Conservation (phyloP, 108 stramenopile genomes). For the Fistulifera solaris region DNA sequence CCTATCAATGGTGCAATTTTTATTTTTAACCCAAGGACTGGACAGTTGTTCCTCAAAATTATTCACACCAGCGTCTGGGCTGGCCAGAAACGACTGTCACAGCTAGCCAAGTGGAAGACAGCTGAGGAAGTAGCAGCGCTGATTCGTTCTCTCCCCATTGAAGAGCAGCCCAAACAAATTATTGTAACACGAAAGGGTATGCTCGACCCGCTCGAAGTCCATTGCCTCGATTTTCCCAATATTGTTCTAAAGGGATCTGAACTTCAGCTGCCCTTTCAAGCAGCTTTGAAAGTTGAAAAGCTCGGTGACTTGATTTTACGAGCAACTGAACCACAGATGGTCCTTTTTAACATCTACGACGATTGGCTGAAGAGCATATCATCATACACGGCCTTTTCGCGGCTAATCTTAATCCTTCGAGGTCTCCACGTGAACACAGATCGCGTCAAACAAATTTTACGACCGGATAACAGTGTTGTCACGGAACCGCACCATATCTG, state of each 20-base stretch:
- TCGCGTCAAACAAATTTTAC: slow-evolving; percentile 94
- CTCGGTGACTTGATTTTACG: slow-evolving; percentile 96
- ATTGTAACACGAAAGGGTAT: slow-evolving; percentile 98
- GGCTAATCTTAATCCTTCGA: slow-evolving; percentile 95
- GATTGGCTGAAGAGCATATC: slow-evolving; percentile 98
- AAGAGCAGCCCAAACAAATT: slow-evolving; percentile 99
- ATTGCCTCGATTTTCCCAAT: slow-evolving; percentile 98
- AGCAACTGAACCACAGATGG: slow-evolving; percentile 99
- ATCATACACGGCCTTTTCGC: slow-evolving; percentile 97
- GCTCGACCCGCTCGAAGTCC: slow-evolving; percentile 98
- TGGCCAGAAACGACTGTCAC: slow-evolving; percentile 97
- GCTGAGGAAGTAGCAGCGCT: slow-evolving; percentile 98
- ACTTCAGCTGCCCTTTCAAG: slow-evolving; percentile 98
- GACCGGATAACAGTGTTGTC: slow-evolving; percentile 95
- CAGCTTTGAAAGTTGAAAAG: slow-evolving; percentile 97
- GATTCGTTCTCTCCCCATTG: slow-evolving; percentile 95
- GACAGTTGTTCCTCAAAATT: slow-evolving; percentile 97
- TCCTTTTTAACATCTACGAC: slow-evolving; percentile 98
- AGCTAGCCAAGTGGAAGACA: slow-evolving; percentile 99
- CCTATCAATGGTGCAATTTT: slow-evolving; percentile 99
- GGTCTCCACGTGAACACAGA: slow-evolving; percentile 95
- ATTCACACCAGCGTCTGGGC: slow-evolving; percentile 99
- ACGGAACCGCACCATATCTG: slow-evolving; percentile 98
- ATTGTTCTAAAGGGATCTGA: slow-evolving; percentile 98
- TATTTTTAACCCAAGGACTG: slow-evolving; percentile 98